These are phyloP conservation scores for Paspalum notatum DNA, from an alignment of 176 grass and related monocot species.

Conservation along the genomic window DNA sequence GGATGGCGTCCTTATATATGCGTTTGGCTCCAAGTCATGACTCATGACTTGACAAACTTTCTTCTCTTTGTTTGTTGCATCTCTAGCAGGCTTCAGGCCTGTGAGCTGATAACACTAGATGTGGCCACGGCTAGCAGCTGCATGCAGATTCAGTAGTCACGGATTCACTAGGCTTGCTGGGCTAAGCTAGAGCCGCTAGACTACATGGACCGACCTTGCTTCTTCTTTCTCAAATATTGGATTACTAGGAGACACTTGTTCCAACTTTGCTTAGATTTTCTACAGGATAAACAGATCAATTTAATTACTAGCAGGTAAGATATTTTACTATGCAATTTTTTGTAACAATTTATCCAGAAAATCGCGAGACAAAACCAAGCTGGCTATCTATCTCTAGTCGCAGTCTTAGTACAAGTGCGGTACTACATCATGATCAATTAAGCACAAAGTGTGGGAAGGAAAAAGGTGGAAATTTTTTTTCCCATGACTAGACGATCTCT, in stretches of 20 bases:
- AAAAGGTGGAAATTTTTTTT: background rate
- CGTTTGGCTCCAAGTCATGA: conserved; percentile 2
- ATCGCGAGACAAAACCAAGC: background rate
- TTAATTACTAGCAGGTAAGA: too few species aligned
- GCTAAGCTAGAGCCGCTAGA: background rate
- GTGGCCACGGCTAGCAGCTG: background rate
- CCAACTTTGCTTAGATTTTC: too few species aligned
- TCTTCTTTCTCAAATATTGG: too few species aligned
- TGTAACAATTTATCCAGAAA: background rate
- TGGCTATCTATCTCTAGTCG: background rate
- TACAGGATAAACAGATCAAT: too few species aligned
- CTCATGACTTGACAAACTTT: conserved; percentile 29
- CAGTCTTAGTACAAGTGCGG: conserved; percentile 27
- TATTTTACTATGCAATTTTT: background rate
- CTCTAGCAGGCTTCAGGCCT: background rate
- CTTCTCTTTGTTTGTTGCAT: conserved; percentile 1
- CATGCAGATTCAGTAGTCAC: background rate
- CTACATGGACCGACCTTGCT: background rate
- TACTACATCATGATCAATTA: conserved; percentile 32
- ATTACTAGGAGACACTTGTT: too few species aligned
- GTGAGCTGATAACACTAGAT: background rate
- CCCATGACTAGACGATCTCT: conserved; percentile 23
- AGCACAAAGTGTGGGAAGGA: background rate
- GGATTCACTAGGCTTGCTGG: background rate
- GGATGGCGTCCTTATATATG: conserved; percentile 18